A percentile compares a stretch with the other conserved stretches of the same genome.
phyloP scores from a whole-genome alignment of 2,329 filamentous ascomycete species.

The Penicillium carneum region DNA sequence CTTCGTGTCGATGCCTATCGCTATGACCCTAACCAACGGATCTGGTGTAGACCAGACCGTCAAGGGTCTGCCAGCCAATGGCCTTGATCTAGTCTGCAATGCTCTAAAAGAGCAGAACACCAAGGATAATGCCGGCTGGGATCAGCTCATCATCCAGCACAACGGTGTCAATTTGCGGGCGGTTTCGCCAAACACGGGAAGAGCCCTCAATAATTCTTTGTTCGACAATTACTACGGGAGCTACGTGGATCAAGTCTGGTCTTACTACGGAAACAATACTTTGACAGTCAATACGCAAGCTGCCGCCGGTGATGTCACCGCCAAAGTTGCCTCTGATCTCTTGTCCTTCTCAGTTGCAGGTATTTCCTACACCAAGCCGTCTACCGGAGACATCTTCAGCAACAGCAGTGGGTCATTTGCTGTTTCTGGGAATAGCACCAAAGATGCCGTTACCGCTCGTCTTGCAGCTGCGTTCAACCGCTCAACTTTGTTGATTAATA shows the following conservation, averaged over 20 bases:
- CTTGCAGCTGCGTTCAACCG: slow-evolving; percentile 78
- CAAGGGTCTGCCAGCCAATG: slow-evolving; percentile 65
- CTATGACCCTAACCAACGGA: slow-evolving; percentile 58
- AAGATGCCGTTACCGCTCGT: slow-evolving; percentile 73
- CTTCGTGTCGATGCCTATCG: slow-evolving; percentile 72
- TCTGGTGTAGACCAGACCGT: slow-evolving; percentile 59
- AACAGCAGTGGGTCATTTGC: slow-evolving; percentile 70
- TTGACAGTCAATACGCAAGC: slow-evolving; percentile 72
- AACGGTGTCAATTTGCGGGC: slow-evolving; percentile 52
- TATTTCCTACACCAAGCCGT: slow-evolving; percentile 63
- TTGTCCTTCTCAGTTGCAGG: slow-evolving; percentile 57
- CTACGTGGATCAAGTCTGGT: slow-evolving; percentile 62
- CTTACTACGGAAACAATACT: slow-evolving; percentile 51
- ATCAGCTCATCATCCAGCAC: slow-evolving; percentile 62
- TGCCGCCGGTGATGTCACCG: slow-evolving; percentile 61
- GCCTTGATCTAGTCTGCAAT: slow-evolving; percentile 63
- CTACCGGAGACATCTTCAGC: slow-evolving; percentile 69
- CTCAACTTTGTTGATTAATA: slow-evolving; percentile 66
- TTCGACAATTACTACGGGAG: slow-evolving; percentile 61
- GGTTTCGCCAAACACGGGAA: slow-evolving; percentile 54
- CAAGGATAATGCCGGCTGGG: slow-evolving; percentile 67
- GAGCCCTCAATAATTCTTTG: slow-evolving; percentile 52
- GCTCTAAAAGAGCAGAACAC: slow-evolving; percentile 63
- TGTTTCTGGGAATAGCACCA: slow-evolving; percentile 52
- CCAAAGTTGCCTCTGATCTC: slow-evolving; percentile 53